phyloP scores from a whole-genome alignment of 176 grass and related monocot species.

The Hsuehochloa calcarea region DNA sequence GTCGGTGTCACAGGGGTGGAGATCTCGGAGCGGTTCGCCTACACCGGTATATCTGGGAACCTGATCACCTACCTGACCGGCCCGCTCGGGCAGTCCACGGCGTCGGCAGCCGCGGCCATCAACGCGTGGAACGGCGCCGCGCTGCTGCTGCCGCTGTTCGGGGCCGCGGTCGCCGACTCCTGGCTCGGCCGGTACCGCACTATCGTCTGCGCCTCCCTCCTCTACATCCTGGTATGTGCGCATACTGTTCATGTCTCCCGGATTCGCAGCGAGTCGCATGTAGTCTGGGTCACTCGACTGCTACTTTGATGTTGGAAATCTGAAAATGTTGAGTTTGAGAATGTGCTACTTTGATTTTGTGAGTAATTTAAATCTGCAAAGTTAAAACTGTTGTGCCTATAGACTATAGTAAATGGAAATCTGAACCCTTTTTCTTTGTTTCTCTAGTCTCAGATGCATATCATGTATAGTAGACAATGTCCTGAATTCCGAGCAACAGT shows the following conservation, averaged over 20 bases:
- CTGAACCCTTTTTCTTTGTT: background rate
- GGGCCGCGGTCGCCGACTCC: constrained; percentile 55
- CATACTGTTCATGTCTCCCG: background rate
- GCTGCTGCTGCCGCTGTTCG: constrained; percentile 54
- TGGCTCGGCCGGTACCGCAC: constrained; percentile 64
- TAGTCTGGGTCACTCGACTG: background rate
- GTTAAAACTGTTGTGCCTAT: background rate
- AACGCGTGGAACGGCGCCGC: constrained; percentile 48
- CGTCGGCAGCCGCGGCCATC: constrained; percentile 48
- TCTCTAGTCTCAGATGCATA: too few relatives aligned
- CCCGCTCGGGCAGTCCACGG: constrained; percentile 49
- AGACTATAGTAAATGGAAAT: background rate
- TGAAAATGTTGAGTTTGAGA: too few relatives aligned
- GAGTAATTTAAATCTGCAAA: background rate
- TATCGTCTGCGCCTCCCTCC: constrained; percentile 36
- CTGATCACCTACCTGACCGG: constrained; percentile 71
- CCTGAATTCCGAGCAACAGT: background rate
- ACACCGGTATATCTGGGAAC: constrained; percentile 49
- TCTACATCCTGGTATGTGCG: constrained; percentile 56
- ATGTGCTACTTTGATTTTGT: background rate
- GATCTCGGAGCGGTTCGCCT: constrained; percentile 55
- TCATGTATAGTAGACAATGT: background rate
- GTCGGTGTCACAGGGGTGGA: constrained; percentile 42
- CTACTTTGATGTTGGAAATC: background rate
- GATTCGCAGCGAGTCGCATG: background rate